phyloP scores from a whole-genome alignment of 129 eudicot genomes.

The Flaveria robusta region DNA sequence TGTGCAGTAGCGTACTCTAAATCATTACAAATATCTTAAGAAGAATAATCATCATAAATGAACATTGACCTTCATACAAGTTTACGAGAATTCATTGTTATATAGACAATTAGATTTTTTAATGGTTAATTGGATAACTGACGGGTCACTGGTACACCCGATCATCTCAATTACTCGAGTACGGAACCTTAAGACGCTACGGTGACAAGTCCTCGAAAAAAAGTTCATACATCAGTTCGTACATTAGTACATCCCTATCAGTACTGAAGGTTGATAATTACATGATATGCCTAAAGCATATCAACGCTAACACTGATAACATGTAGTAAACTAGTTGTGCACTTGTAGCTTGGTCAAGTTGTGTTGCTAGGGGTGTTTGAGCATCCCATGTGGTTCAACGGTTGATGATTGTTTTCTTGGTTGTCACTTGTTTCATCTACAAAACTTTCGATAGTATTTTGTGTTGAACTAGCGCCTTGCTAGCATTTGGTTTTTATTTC shows the following conservation, averaged over 20 bases:
- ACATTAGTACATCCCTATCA: too few relatives aligned
- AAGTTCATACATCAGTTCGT: too few relatives aligned
- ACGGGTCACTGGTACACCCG: too few relatives aligned
- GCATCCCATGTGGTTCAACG: background rate
- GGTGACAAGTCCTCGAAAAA: too few relatives aligned
- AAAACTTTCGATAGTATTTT: too few relatives aligned
- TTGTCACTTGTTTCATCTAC: background rate
- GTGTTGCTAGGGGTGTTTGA: background rate
- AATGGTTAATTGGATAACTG: too few relatives aligned
- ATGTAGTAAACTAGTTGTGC: background rate
- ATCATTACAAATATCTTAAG: background rate
- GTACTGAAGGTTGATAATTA: background rate
- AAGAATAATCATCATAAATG: background rate
- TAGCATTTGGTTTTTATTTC: too few relatives aligned
- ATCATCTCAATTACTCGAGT: too few relatives aligned
- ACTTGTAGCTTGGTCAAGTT: background rate
- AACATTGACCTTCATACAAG: background rate
- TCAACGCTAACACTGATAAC: background rate
- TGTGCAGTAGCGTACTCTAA: too few relatives aligned
- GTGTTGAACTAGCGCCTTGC: too few relatives aligned
- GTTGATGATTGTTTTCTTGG: background rate
- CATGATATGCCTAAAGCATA: background rate
- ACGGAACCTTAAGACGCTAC: too few relatives aligned
- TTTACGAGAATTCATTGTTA: background rate
- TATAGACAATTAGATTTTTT: too few relatives aligned